Base-by-base conservation (phyloP, 23 red algal species). In the Cyanidium caldarium region DNA sequence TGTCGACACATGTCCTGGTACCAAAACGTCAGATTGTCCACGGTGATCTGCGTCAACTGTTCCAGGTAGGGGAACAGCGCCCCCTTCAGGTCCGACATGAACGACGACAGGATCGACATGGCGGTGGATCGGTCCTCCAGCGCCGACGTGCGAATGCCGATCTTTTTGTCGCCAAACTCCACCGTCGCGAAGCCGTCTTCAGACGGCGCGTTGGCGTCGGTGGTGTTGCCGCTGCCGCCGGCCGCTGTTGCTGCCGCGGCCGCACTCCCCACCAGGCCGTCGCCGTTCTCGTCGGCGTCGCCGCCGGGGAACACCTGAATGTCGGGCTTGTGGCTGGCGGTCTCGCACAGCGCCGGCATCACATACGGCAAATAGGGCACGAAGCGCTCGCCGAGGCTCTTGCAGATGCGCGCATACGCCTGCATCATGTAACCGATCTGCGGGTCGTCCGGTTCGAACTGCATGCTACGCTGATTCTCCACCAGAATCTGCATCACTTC, bases 401-500 rank as follows among this genome's bases (percentile, higher is more conserved):
- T 42, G 68, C 91, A 96, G 51, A 96, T 87, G 40, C 91, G 70
- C 37, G 91, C 91, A 67, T 87, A 96, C 10, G 91, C 91, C 72
- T 96, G 91, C 91, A 96, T 96, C 35, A 96, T 77, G 68, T 96
- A 96, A 45, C 80, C 85, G 7, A 69, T 45, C 61, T 96, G 91
- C 0, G 91, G 91, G 56, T 94, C 89, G 35, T 94, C 89, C 35
- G 89, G 68, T 65, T 87, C 83, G 14, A 73, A 13, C 21, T 46
- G 3, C 39, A 77, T 72, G 21, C 35, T 58, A 19, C 78, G 72
- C 3, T 68, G 67, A 1, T 66, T 75, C 21, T 61, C 71, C 5
- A 96, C 91, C 15, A 96, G 68, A 46, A 88, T 57, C 28, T 88
- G 80, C 91, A 96, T 96, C 30, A 96, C 77, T 66, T 88, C 75